Conservation (phyloP, 2,329 filamentous ascomycete genomes). For the Claviceps sp. region DNA sequence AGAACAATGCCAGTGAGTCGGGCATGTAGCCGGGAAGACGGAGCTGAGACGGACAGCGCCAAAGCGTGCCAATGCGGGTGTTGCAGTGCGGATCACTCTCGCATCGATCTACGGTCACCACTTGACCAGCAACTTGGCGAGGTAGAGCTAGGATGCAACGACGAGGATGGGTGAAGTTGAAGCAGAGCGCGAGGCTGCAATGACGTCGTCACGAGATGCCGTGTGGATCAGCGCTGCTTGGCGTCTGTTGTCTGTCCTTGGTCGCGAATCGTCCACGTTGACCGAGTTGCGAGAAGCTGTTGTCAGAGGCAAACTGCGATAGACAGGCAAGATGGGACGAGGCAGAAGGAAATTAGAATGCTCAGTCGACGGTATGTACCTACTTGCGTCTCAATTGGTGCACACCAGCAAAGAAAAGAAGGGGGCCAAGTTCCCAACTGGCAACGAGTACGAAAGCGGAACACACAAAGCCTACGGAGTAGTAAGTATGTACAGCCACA, state of each 20-base stretch:
- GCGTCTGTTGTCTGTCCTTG: background rate
- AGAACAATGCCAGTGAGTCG: background rate
- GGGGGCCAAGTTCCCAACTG: background rate
- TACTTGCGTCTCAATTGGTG: background rate
- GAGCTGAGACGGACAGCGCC: background rate
- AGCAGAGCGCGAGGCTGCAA: background rate
- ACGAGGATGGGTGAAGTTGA: background rate
- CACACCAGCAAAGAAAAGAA: background rate
- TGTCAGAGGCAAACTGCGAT: background rate
- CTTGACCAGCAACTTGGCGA: background rate
- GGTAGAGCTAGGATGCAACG: conserved; percentile 1
- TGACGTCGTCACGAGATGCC: conserved; percentile 4
- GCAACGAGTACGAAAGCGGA: background rate
- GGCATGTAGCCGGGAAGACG: background rate
- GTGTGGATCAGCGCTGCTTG: background rate
- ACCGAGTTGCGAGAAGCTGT: background rate
- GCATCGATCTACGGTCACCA: background rate
- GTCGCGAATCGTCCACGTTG: background rate
- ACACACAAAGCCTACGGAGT: background rate
- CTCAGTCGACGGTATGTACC: background rate
- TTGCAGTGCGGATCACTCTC: conserved; percentile 8
- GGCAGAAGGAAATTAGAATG: background rate
- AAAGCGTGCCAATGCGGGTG: background rate
- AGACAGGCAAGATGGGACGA: background rate
- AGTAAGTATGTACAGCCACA: too few relatives aligned